A percentile compares a stretch with the other conserved stretches of the same genome.
These are phyloP conservation scores for Entonaema liquescens DNA, from an alignment of 495 filamentous ascomycete species.

Conservation along the genomic window DNA sequence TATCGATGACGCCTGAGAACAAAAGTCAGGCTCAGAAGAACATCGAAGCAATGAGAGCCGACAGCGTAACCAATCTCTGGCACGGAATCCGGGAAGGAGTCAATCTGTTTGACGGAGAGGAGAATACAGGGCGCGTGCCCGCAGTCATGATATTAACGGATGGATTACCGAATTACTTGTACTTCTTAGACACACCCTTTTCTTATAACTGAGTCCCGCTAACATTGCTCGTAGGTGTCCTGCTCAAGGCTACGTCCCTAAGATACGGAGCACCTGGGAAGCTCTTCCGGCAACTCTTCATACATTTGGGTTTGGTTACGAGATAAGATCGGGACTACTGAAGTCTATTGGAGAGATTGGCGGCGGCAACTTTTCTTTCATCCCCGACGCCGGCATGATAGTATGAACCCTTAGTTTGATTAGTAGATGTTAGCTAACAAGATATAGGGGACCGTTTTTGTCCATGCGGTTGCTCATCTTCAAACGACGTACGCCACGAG, in stretches of 20 bases:
- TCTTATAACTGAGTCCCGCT: background rate
- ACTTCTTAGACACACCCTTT: background rate
- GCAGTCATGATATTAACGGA: slow-evolving; percentile 59
- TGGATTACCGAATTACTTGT: slow-evolving; percentile 55
- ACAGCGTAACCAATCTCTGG: slow-evolving; percentile 54
- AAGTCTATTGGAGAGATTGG: slow-evolving; percentile 56
- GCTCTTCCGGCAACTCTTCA: slow-evolving; percentile 51
- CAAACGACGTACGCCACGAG: slow-evolving; percentile 55
- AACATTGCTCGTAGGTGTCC: slow-evolving; percentile 21
- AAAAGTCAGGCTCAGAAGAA: slow-evolving; percentile 43
- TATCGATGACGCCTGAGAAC: slow-evolving; percentile 46
- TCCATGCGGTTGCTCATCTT: slow-evolving; percentile 58
- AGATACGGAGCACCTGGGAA: slow-evolving; percentile 45
- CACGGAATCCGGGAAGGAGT: slow-evolving; percentile 50
- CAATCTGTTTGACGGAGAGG: slow-evolving; percentile 42
- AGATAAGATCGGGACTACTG: slow-evolving; percentile 51
- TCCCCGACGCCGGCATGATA: slow-evolving; percentile 60
- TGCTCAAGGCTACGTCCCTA: slow-evolving; percentile 49
- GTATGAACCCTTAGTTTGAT: slow-evolving; percentile 30
- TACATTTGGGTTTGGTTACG: slow-evolving; percentile 60
- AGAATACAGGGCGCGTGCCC: slow-evolving; percentile 42
- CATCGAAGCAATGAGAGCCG: slow-evolving; percentile 46
- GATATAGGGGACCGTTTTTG: slow-evolving; percentile 53
- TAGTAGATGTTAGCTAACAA: slow-evolving; percentile 3
- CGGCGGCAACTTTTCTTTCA: slow-evolving; percentile 57